Evolutionary conservation across 208 protist species (phyloP), one percentile per base, ranked within the genome.

Genomic region (Crithidia sp.): DNA sequence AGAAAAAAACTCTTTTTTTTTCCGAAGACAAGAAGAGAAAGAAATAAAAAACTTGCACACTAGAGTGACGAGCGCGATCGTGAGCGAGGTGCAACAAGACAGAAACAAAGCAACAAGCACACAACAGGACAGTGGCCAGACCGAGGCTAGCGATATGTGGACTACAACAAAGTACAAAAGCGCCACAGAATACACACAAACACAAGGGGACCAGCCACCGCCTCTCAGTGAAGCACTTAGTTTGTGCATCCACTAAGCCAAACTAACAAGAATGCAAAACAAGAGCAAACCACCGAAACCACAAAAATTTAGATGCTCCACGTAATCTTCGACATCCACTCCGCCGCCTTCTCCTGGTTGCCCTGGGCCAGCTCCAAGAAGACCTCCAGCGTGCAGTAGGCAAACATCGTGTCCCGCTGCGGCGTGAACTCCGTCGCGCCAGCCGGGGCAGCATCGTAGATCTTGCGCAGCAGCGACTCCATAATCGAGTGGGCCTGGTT

Each of bases 291-390:
- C 28, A 28, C 28, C 28, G 28, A 28, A 28, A 28, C 28, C 28
- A 28, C 28, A 28, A 28, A 37, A 7, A 58, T 1, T 72, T 82
- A 91, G 17, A 91, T 63, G 52, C 77, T 81, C 89, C 92, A 96
- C 9, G 74, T 84, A 36, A 96, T 72, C 70, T 88, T 91, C 43
- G 56, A 68, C 44, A 96, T 83, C 66, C 74, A 79, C 58, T 92
- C 92, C 55, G 85, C 70, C 14, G 89, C 90, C 79, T 90, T 93
- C 79, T 93, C 88, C 58, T 83, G 75, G 74, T 95, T 95, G 40
- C 90, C 90, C 71, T 95, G 92, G 16, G 89, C 90, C 14, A 96
- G 81, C 71, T 94, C 89, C 12, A 96, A 77, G 55, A 95, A 96
- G 10, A 95, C 86, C 67, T 76, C 76, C 37, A 96, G 78, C 0